Evolutionary conservation across 2,329 filamentous ascomycete species (phyloP), one percentile per base, ranked within the genome.

Genomic region (Cytospora schulzeri): DNA sequence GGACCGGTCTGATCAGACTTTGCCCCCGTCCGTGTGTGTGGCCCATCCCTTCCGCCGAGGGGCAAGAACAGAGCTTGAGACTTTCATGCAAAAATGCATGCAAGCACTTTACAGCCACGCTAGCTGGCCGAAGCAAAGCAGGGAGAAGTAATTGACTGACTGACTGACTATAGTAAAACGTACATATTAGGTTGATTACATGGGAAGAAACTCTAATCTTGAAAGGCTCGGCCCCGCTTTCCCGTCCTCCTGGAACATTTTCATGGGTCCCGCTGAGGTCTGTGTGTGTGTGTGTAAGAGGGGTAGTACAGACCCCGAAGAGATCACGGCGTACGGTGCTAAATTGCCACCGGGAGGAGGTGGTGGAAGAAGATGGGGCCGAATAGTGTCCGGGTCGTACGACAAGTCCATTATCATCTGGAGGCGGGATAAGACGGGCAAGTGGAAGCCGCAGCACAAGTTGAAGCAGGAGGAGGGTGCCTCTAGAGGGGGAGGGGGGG

Each of bases 331-430:
- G 0, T 87, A 91, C 57, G 93, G 93, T 0, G 92, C 93, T 19
- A 95, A 91, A 73, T 82, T 98, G 2, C 94, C 94, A 1, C 93
- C 94, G 0, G 94, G 94, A 15, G 93, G 94, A 28, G 94, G 94
- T 48, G 93, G 94, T 29, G 92, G 92, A 71, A 64, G 62, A 48
- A 88, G 85, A 69, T 97, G 94, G 80, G 92, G 91, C 12, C 89
- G 93, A n/a, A 99, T 99, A 65, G 92, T 99, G 4, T 97, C 93
- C 8, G 95, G 95, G 2, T 97, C 93, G 0, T 99, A 99, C 70
- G 95, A 99, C 70, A 92, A 97, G 78, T 93, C 88, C 14, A 92
- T 99, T 70, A 93, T 97, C 69, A 91, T 99, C 63, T 99, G 95
- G 95, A 90, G 91, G 70, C 89, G 92, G 67, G 91, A 96, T 68